Base-by-base conservation (phyloP, 495 filamentous ascomycete genomes). In the Evernia prunastri region DNA sequence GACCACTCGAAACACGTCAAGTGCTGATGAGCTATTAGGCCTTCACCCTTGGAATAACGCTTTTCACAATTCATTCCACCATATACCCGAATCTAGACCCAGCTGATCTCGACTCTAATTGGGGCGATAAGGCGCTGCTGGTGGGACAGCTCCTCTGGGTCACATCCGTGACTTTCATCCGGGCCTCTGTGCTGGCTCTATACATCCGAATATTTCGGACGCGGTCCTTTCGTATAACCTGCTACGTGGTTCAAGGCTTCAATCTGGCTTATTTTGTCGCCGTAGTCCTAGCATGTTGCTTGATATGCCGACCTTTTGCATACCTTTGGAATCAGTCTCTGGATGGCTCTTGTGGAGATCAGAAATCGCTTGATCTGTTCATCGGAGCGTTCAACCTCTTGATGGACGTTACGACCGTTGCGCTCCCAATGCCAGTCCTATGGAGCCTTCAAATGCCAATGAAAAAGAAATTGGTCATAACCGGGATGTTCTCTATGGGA, bases 371-470 rank as follows among this genome's bases (percentile, higher is more conserved):
- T 18, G 75, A 76, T 42, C 68, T 72, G 10, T 69, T 60, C 37
- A 68, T 76, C 0, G 75, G 68, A 20, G 67, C 72, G 1, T 61
- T 70, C 39, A 68, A 78, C 61, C 65, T 76, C 20, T 9, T 75
- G 8, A 70, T 73, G 11, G 78, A 80, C 57, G 53, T 79, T 42
- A 53, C 71, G 61, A 73, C 77, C 40, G 71, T 77, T 36, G 61
- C 71, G 6, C 67, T 78, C 61, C 80, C 76, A 23, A 70, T 83
- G 70, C 80, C 74, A 23, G 69, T 78, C 42, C 67, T 79, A 29
- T 75, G 75, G 77, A 60, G 70, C 58, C 70, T 74, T 66, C 74
- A 75, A 66, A 67, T 74, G 69, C 71, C 71, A 61, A 58, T 63
- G 61, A 70, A 67, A 59, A 74, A 73, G 60, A 76, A 75, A 53